phyloP scores from a whole-genome alignment of 1,284 basidiomycete genomes.

The Malassezia arunalokei region DNA sequence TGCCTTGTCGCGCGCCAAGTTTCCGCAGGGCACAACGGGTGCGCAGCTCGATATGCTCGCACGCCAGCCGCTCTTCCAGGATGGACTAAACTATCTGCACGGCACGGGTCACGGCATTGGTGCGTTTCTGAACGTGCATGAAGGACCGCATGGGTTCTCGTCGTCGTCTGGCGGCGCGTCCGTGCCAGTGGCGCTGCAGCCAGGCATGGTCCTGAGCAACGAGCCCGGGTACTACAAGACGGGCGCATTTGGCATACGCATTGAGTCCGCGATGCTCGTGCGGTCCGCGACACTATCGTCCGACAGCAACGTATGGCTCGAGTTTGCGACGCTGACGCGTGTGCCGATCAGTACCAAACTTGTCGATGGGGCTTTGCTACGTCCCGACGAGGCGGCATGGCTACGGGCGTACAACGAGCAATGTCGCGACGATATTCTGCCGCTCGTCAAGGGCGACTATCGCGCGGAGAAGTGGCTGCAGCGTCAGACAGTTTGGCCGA shows the following conservation, averaged over 20 bases:
- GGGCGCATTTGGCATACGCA: constrained; percentile 38
- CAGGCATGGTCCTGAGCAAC: constrained; percentile 33
- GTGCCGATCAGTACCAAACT: constrained; percentile 40
- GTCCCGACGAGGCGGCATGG: constrained; percentile 38
- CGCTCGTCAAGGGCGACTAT: constrained; percentile 34
- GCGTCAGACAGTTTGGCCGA: constrained; percentile 17
- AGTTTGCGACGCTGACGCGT: constrained; percentile 46
- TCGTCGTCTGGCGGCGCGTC: constrained; percentile 26
- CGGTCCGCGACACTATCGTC: constrained; percentile 23
- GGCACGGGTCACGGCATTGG: constrained; percentile 41
- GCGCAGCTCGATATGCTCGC: constrained; percentile 33
- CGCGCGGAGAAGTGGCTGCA: constrained; percentile 31
- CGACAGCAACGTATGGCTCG: constrained; percentile 34
- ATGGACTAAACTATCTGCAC: constrained; percentile 33
- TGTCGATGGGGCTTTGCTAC: constrained; percentile 38
- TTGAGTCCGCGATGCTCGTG: constrained; percentile 33
- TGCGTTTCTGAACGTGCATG: constrained; percentile 35
- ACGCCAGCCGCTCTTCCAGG: constrained; percentile 31
- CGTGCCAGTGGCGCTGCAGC: constrained; percentile 21
- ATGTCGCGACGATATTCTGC: constrained; percentile 26
- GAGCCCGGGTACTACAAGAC: constrained; percentile 42
- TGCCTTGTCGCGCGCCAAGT: constrained; percentile 24
- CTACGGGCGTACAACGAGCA: constrained; percentile 43
- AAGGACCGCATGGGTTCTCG: constrained; percentile 35
- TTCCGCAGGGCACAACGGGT: constrained; percentile 37